phyloP scores from a whole-genome alignment of 371 early-diverging fungal genomes.

The Mortierella sp. region DNA sequence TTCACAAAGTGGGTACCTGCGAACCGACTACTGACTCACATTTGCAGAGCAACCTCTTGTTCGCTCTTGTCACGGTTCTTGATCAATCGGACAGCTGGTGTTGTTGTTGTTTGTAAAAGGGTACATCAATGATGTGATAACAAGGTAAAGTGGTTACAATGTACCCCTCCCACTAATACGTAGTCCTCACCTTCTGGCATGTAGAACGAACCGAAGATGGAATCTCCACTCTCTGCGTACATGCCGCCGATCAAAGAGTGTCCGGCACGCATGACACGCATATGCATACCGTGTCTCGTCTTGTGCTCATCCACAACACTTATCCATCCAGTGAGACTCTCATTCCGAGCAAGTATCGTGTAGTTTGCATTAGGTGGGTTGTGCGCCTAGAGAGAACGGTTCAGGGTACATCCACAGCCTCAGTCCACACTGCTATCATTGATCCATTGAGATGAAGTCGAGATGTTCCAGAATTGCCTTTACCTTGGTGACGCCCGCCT shows the following conservation, averaged over 20 bases:
- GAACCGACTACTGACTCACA: slow-evolving; percentile 36
- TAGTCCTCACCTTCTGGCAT: slow-evolving; percentile 69
- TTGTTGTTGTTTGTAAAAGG: background rate
- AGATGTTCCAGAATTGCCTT: background rate
- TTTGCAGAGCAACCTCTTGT: slow-evolving; percentile 43
- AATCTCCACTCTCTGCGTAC: slow-evolving; percentile 67
- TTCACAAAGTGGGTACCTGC: too few species aligned
- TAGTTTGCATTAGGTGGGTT: slow-evolving; percentile 44
- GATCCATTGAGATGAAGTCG: too few species aligned
- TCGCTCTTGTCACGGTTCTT: slow-evolving; percentile 43
- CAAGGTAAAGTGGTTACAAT: too few species aligned
- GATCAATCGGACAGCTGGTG: slow-evolving; percentile 59
- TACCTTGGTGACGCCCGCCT: slow-evolving; percentile 49
- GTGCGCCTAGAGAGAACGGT: slow-evolving; percentile 26
- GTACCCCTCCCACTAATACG: background rate
- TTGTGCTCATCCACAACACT: slow-evolving; percentile 69
- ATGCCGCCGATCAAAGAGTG: slow-evolving; percentile 86
- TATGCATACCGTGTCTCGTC: slow-evolving; percentile 51
- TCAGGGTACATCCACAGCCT: background rate
- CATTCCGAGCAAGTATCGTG: slow-evolving; percentile 66
- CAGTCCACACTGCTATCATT: too few species aligned
- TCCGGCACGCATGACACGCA: slow-evolving; percentile 80
- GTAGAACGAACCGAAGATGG: slow-evolving; percentile 81
- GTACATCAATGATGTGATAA: too few species aligned
- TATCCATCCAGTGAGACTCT: slow-evolving; percentile 81